A percentile compares a stretch with the other conserved stretches of the same genome.
These are phyloP conservation scores for Stylonectria norvegica DNA, from an alignment of 2,329 filamentous ascomycete genomes.

Conservation along the genomic window DNA sequence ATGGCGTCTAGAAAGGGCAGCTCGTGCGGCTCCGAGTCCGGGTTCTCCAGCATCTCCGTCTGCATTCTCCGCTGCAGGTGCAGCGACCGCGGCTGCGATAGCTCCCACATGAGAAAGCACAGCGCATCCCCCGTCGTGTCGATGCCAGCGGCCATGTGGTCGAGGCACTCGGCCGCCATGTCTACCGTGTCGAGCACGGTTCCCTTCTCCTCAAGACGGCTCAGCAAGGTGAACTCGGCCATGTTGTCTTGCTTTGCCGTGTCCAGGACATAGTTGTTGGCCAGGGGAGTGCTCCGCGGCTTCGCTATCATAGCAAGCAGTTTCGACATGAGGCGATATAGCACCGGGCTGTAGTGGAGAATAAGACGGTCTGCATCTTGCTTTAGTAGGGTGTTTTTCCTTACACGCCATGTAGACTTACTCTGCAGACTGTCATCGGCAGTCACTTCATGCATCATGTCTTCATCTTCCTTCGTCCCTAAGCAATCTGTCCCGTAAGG, in stretches of 20 bases:
- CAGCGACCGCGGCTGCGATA: conserved; percentile 57
- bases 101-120: conserved; percentile 68
- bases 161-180: conserved; percentile 65
- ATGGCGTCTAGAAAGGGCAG: conserved; percentile 61
- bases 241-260: conserved; percentile 45
- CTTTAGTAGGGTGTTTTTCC: conserved; percentile 10
- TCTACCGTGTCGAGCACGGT: conserved; percentile 48
- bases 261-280: conserved; percentile 56
- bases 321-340: conserved; percentile 47
- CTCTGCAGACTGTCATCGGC: conserved; percentile 66
- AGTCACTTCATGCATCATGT: conserved; percentile 66
- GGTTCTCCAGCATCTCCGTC: conserved; percentile 47
- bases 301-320: conserved; percentile 48
- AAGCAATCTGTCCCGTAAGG: conserved; percentile 62
- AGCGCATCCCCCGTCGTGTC: conserved; percentile 68
- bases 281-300: conserved; percentile 55
- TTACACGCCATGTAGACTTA: conserved; percentile 33
- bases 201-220: conserved; percentile 53
- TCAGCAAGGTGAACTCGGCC: conserved; percentile 55
- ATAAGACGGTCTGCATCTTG: conserved; percentile 52
- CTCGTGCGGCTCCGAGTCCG: conserved; percentile 42
- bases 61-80: conserved; percentile 50
- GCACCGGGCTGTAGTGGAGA: conserved; percentile 52
- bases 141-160: conserved; percentile 70
- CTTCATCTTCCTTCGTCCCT: conserved; percentile 51